Conservation (phyloP, 2,329 filamentous ascomycete genomes). For the Neurospora sp. region DNA sequence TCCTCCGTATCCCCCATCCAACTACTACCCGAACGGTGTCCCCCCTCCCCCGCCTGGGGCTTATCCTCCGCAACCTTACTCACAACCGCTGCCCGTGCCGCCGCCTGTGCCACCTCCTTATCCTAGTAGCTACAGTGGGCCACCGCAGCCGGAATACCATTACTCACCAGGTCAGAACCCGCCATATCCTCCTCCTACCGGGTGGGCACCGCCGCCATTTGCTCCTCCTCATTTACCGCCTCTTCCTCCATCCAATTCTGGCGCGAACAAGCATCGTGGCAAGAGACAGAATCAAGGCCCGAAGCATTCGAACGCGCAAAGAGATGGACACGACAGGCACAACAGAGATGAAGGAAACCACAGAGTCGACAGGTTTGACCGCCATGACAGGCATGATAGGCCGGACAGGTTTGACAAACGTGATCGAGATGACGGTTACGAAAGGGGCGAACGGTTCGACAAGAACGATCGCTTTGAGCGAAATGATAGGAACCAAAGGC, state of each 20-base stretch:
- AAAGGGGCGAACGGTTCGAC: background rate
- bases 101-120: slow-evolving; percentile 11
- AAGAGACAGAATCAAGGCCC: slow-evolving; percentile 12
- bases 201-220: slow-evolving; percentile 9
- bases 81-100: slow-evolving; percentile 6
- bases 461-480: background rate
- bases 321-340: slow-evolving; percentile 6
- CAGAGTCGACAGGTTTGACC: slow-evolving; percentile 4
- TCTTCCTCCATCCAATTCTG: slow-evolving; percentile 5
- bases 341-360: slow-evolving; percentile 7
- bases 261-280: slow-evolving; percentile 6
- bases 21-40: slow-evolving; percentile 14
- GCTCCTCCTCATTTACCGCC: slow-evolving; percentile 7
- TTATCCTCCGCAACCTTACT: slow-evolving; percentile 10
- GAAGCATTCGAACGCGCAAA: slow-evolving; percentile 10
- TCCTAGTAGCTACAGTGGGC: slow-evolving; percentile 3
- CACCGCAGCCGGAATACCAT: slow-evolving; percentile 11
- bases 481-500: background rate
- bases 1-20: slow-evolving; percentile 13
- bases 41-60: slow-evolving; percentile 11
- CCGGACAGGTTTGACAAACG: background rate
- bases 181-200: slow-evolving; percentile 15
- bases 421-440: background rate
- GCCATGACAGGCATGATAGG: slow-evolving; percentile 3
- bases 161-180: slow-evolving; percentile 11